Base-by-base conservation (phyloP, 768 basidiomycete genomes). In the Chalciporus chontae region DNA sequence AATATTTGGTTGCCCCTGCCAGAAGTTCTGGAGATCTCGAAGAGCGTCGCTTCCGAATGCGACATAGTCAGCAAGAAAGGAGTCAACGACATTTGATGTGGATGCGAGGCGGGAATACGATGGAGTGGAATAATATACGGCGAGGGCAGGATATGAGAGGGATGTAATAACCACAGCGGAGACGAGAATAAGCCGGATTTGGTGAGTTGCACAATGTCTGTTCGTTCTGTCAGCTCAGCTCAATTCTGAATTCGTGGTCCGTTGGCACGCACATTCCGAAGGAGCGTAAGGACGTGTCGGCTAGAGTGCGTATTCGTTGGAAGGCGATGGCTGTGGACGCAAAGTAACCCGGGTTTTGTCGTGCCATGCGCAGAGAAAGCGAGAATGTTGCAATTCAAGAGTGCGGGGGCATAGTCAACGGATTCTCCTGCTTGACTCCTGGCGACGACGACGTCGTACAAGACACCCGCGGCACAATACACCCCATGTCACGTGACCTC, bases 201-300 rank as follows among this genome's bases (percentile, higher is more conserved):
- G 92, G 68, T 93, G 90, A 2, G 86, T 90, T 54, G 91, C 89
- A 61, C 90, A 92, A 64, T 93, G 90, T 50, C 90, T 93, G 59
- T 40, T 31, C 48, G 29, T 51, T 53, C 51, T 43, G 50, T 53
- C 32, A 45, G 52, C 37, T 32, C 40, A 40, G 24, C 17, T 40
- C 43, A 19, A n/a, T n/a, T n/a, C n/a, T n/a, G 39, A 50, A 38
- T 31, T 26, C 11, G 11, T 11, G 18, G 34, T 26, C 41, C 38
- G 17, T 41, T 44, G 18, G 26, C n/a, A 81, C 89, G 64, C 69
- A 90, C 89, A 91, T 73, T 70, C 89, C 89, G 62, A 91, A 90
- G 43, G 78, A 79, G 47, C 84, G 79, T 65, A 90, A 83, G 59
- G 81, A 80, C 36, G 72, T 67, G 46, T 71, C 68, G 17, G 76